Evolutionary conservation across 1,284 basidiomycete species (phyloP), one percentile per base, ranked within the genome.

Genomic region (Fomitiporia mediterranea): DNA sequence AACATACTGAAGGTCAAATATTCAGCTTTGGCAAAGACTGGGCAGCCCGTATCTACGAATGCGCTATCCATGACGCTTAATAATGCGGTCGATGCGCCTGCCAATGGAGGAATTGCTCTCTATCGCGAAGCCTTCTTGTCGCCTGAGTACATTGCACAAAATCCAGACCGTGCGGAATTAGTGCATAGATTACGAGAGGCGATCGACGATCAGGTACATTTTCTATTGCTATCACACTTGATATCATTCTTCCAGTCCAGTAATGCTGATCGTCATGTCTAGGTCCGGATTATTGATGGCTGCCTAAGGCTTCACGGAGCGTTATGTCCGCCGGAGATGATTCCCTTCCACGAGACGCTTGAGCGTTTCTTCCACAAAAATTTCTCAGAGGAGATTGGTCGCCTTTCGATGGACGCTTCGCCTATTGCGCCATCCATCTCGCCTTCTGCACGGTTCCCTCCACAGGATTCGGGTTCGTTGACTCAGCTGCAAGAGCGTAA

Each of bases 311-410:
- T 98, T 8, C 94, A 98, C 67, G 84, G 84, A 1, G 79, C 84
- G 53, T 73, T 97, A 47, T 95, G 93, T 67, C 83, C 91, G 0
- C 80, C 82, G 23, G 92, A 93, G 71, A 97, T 95, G 80, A 75
- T 88, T 49, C 82, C 86, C 2, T 98, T 98, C 79, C 94, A 98
- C 67, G 86, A 89, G 59, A 94, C 92, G 0, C 75, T 98, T 47
- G 86, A 91, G 69, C 85, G 83, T 64, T 87, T 97, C 71, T 98
- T 94, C 77, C 80, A 79, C 56, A 92, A 91, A 70, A 94, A 94
- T 65, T 98, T 94, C 72, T 72, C 84, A 0, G 91, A 94, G 23
- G 95, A 98, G 70, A 90, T 97, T 39, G 77, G 78, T 48, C 80
- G 86, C 4, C 70, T 91, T 42, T 78, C 77, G 0, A 73, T 83